phyloP scores from a whole-genome alignment of 306 rosid genomes.

The Cicer chorassanicum region DNA sequence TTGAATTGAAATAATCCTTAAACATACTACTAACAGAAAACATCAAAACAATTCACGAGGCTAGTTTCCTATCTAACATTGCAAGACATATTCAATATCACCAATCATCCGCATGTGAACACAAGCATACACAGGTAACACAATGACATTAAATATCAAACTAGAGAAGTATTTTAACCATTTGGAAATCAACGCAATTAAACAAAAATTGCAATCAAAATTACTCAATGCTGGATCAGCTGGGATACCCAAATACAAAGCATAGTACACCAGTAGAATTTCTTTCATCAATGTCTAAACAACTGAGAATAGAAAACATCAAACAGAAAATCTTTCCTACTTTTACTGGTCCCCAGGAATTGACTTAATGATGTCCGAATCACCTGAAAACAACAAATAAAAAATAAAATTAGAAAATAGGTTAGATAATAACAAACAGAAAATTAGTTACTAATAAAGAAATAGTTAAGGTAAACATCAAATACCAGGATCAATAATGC shows the following conservation, averaged over 20 bases:
- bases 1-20: too few relatives aligned
- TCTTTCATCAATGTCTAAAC: constrained; percentile 34
- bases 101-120: not conserved
- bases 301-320: constrained; percentile 23
- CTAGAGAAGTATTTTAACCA: not conserved
- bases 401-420: not conserved
- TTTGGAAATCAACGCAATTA: constrained; percentile 7
- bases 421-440: not conserved
- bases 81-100: not conserved
- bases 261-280: constrained; percentile 35
- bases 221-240: constrained; percentile 36
- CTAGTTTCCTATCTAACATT: not conserved
- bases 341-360: constrained; percentile 51
- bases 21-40: too few relatives aligned
- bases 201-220: constrained; percentile 40
- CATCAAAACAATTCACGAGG: too few relatives aligned
- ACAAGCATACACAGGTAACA: not conserved
- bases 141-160: not conserved
- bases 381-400: constrained; percentile 50
- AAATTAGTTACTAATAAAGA: not conserved
- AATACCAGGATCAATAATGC: constrained; percentile 79
- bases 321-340: not conserved
- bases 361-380: constrained; percentile 60
- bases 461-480: not conserved
- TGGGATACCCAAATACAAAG: constrained; percentile 24